Conservation (phyloP, 352 stramenopile genomes). For the Phytophthora lateralis region DNA sequence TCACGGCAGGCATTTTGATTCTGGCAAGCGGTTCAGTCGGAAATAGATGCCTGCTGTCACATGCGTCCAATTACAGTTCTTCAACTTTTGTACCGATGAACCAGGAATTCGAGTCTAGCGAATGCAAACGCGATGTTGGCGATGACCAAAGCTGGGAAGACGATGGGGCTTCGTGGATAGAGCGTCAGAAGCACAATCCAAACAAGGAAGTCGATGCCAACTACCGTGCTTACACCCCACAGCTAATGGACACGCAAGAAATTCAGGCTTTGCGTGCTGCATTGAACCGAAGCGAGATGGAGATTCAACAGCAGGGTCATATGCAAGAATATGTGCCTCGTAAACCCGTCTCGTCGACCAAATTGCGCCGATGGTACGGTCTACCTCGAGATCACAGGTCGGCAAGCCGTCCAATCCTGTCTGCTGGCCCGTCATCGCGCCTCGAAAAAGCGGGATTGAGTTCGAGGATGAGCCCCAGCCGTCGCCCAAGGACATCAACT, state of each 20-base stretch:
- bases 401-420: conserved; percentile 14
- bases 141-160: conserved; percentile 2
- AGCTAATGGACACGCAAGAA: conserved; percentile 62
- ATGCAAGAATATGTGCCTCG: conserved; percentile 55
- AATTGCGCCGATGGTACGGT: conserved; percentile 20
- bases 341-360: conserved; percentile 25
- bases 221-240: conserved; percentile 42
- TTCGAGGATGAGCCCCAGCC: not conserved
- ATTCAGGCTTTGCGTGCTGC: conserved; percentile 49
- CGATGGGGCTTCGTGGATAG: not conserved
- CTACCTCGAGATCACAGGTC: conserved; percentile 14
- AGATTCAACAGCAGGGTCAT: conserved; percentile 49
- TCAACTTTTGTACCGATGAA: conserved; percentile 1
- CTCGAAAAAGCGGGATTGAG: not conserved
- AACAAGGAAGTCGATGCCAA: conserved; percentile 4
- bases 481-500: conserved; percentile 1
- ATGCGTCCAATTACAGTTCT: not conserved
- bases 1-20: not conserved
- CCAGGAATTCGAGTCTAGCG: not conserved
- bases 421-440: conserved; percentile 18
- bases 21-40: not conserved
- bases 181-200: conserved; percentile 8
- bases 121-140: not conserved
- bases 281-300: conserved; percentile 42
- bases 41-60: conserved; percentile 7